Conservation (phyloP, 495 filamentous ascomycete species). For the Corynascus novoguineensis region DNA sequence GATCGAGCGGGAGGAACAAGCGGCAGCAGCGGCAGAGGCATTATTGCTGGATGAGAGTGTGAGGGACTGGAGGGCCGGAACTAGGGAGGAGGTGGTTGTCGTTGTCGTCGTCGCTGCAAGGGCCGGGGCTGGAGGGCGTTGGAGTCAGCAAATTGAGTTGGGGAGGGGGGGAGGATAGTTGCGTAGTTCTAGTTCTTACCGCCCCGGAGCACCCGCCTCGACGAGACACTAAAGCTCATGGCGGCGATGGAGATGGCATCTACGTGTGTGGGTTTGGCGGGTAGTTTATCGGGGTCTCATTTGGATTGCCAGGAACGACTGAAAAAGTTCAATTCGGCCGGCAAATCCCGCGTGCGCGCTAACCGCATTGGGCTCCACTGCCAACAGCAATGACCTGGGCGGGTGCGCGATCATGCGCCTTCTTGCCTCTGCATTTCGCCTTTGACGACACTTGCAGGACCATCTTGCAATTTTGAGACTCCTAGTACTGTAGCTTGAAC, state of each 20-base stretch:
- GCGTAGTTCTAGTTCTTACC: slow-evolving; percentile 29
- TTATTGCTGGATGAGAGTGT: slow-evolving; percentile 9
- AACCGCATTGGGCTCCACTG: slow-evolving; percentile 8
- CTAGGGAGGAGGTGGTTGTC: slow-evolving; percentile 15
- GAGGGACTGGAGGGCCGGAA: slow-evolving; percentile 26
- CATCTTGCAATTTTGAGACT: too few relatives aligned
- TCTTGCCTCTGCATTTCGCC: not conserved
- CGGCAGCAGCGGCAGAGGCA: not conserved
- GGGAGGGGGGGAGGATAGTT: not conserved
- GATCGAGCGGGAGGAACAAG: slow-evolving; percentile 25
- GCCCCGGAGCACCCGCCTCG: slow-evolving; percentile 36
- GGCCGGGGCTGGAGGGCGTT: slow-evolving; percentile 6
- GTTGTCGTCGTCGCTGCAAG: slow-evolving; percentile 6
- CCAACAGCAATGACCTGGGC: not conserved
- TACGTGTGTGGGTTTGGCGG: slow-evolving; percentile 6
- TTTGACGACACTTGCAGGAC: not conserved
- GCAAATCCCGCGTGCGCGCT: slow-evolving; percentile 22
- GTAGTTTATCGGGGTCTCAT: not conserved
- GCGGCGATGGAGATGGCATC: slow-evolving; percentile 28
- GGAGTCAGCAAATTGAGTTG: slow-evolving; percentile 2
- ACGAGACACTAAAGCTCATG: slow-evolving; percentile 44
- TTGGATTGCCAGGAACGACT: not conserved
- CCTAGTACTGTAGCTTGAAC: too few relatives aligned
- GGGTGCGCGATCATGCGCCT: too few relatives aligned
- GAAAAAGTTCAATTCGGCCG: slow-evolving; percentile 28